Conservation (phyloP, 805 yeast species). For the Metschnikowia corniflorae region DNA sequence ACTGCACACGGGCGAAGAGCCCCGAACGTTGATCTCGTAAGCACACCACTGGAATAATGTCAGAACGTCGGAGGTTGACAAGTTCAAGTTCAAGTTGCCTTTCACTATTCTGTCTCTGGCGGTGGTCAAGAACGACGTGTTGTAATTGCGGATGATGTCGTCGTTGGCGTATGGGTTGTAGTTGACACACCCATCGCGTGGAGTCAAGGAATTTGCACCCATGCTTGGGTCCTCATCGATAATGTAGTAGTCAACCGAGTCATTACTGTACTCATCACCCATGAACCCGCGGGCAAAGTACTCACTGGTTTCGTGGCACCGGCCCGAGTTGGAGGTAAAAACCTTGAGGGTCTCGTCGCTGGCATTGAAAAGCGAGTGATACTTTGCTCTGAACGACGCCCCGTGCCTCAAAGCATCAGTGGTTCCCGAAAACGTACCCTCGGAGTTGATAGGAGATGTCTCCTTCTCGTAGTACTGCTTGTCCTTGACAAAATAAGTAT, state of each 20-base stretch:
- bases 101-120: constrained; percentile 58
- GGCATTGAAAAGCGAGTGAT: constrained; percentile 43
- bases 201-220: constrained; percentile 62
- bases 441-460: constrained; percentile 42
- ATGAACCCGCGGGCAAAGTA: constrained; percentile 60
- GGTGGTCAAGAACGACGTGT: constrained; percentile 42
- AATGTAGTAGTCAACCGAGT: constrained; percentile 32
- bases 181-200: constrained; percentile 43
- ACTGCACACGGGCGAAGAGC: constrained; percentile 63
- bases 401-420: constrained; percentile 50
- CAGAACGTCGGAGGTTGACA: constrained; percentile 51
- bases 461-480: constrained; percentile 45
- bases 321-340: constrained; percentile 51
- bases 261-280: constrained; percentile 37
- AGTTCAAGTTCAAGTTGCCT: constrained; percentile 48
- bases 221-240: constrained; percentile 44
- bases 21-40: constrained; percentile 68
- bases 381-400: constrained; percentile 42
- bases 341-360: constrained; percentile 38
- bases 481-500: constrained; percentile 46
- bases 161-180: constrained; percentile 32
- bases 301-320: constrained; percentile 54
- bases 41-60: constrained; percentile 64
- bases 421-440: constrained; percentile 51
- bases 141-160: constrained; percentile 25